Conservation (phyloP, 371 early-diverging fungal genomes). For the Smittium culicis region DNA sequence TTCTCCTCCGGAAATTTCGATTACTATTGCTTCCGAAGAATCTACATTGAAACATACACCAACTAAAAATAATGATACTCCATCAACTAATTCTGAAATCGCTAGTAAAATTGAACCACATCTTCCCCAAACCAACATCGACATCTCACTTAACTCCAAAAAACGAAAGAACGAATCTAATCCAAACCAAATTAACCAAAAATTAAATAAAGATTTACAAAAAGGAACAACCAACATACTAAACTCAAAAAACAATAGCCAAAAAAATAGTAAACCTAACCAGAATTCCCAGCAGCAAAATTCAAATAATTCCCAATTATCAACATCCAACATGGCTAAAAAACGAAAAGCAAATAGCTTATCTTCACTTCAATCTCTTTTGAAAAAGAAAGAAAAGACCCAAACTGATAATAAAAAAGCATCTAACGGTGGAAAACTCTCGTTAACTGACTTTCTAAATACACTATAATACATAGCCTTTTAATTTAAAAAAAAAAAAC, state of each 20-base stretch:
- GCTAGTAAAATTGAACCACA: background rate
- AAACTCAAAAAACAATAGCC: background rate
- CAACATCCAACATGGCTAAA: background rate
- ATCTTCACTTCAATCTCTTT: background rate
- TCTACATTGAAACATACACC: background rate
- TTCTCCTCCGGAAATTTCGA: background rate
- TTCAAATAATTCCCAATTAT: background rate
- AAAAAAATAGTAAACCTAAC: background rate
- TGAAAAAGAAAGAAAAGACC: background rate
- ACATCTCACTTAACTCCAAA: background rate
- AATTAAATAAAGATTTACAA: background rate
- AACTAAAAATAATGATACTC: background rate
- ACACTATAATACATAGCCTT: background rate
- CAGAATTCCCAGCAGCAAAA: background rate
- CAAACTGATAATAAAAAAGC: background rate
- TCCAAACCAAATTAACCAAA: background rate
- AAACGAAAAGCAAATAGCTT: background rate
- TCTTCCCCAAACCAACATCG: background rate
- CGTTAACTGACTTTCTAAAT: conserved; percentile 1
- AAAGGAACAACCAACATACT: background rate
- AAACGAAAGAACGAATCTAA: background rate
- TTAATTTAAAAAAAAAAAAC: background rate
- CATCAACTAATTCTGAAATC: background rate
- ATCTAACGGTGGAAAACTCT: background rate
- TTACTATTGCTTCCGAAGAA: background rate